Conservation (phyloP, 179 eudicot species). For the Pouteria campechiana region DNA sequence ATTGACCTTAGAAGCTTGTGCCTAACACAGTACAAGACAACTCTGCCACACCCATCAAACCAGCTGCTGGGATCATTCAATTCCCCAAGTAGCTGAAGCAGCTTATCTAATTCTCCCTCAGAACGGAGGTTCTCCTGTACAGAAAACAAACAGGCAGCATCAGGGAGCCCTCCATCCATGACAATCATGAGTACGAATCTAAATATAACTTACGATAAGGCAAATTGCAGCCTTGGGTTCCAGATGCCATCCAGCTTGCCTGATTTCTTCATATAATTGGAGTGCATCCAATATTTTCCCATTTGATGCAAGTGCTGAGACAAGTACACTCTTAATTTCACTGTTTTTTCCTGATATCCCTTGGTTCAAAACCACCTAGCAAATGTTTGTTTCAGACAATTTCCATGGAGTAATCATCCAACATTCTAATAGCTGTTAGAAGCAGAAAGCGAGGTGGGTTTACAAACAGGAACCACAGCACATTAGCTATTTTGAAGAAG, state of each 20-base stretch:
- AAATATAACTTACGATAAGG: conserved; percentile 76
- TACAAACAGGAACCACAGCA: too few species aligned
- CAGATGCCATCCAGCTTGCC: conserved; percentile 27
- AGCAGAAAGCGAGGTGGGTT: too few species aligned
- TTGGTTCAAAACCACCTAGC: conserved; percentile 48
- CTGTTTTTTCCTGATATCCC: conserved; percentile 37
- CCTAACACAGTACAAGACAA: conserved; percentile 47
- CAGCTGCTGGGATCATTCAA: conserved; percentile 40
- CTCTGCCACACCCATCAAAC: conserved; percentile 67
- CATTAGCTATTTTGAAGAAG: too few species aligned
- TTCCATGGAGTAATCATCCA: too few species aligned
- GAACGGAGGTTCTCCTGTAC: conserved; percentile 49
- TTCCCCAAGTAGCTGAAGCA: conserved; percentile 58
- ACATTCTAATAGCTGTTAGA: too few species aligned
- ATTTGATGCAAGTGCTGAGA: conserved; percentile 55
- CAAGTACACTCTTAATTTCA: conserved; percentile 68
- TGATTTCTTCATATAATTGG: conserved; percentile 51
- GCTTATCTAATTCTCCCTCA: conserved; percentile 34
- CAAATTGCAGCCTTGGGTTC: conserved; percentile 62
- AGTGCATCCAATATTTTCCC: conserved; percentile 60
- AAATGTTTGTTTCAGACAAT: background rate
- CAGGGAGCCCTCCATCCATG: too few species aligned
- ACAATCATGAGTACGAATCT: too few species aligned
- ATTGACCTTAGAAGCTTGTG: conserved; percentile 51
- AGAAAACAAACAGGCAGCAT: too few species aligned